Evolutionary conservation across 257 asterid species (phyloP).

Genomic region (Solanum virginianum): DNA sequence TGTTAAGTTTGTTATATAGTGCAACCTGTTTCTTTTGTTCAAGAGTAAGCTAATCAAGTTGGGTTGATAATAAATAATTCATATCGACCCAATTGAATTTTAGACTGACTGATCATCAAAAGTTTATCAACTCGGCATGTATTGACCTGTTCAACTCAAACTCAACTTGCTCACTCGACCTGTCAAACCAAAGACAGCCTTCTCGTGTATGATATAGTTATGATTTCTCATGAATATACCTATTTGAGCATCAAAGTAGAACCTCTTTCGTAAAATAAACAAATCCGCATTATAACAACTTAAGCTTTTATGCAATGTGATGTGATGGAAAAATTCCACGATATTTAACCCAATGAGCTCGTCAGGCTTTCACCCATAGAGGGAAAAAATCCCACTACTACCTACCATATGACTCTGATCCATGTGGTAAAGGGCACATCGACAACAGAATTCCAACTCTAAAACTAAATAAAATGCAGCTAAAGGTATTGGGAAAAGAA

Average conservation of each 20-base stretch:
- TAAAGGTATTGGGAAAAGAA: background rate
- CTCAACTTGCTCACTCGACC: background rate
- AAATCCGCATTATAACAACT: background rate
- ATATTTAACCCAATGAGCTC: background rate
- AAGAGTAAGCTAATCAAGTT: background rate
- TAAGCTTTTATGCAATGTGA: background rate
- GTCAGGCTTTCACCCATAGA: background rate
- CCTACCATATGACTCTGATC: background rate
- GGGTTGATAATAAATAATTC: background rate
- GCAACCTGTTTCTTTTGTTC: background rate
- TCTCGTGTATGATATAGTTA: background rate
- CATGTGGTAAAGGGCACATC: background rate
- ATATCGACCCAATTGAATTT: background rate
- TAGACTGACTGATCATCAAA: background rate
- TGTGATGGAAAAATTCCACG: background rate
- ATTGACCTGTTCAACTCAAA: background rate
- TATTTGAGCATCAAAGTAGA: background rate
- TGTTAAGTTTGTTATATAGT: background rate
- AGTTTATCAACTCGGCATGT: background rate
- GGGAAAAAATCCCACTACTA: background rate
- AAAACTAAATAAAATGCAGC: background rate
- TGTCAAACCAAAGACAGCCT: background rate
- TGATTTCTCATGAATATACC: background rate
- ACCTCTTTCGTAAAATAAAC: background rate
- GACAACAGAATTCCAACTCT: background rate